Conservation (phyloP, 176 grass and related monocot species). For the Lolium perenne region DNA sequence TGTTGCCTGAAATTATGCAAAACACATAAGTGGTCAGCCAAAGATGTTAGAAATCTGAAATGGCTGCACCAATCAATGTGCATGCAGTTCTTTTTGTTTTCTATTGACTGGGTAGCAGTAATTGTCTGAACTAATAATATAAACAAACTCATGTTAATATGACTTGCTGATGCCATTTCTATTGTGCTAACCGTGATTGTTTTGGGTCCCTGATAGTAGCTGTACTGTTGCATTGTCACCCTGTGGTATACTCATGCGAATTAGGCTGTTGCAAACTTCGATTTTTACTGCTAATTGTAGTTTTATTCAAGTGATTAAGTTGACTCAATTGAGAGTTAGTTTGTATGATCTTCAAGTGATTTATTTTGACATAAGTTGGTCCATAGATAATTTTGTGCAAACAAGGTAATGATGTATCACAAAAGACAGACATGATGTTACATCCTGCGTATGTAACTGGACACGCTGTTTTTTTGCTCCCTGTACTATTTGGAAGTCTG, state of each 20-base stretch:
- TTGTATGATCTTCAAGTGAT: neutral
- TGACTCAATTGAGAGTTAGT: neutral
- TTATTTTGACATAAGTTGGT: slow-evolving; percentile 3
- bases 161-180: slow-evolving; percentile 2
- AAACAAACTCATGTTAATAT: neutral
- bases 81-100: no score
- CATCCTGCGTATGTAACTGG: neutral
- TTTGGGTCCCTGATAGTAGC: slow-evolving; percentile 8
- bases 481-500: neutral
- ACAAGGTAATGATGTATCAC: neutral
- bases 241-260: neutral
- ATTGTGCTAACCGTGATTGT: neutral
- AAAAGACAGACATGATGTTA: neutral
- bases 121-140: neutral
- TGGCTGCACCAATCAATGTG: no score
- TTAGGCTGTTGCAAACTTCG: neutral
- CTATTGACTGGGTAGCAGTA: no score
- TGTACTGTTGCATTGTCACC: neutral
- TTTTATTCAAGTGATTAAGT: neutral
- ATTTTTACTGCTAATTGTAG: neutral
- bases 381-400: slow-evolving; percentile 25
- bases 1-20: no score
- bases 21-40: no score
- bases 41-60: no score
- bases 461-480: slow-evolving; percentile 8